Evolutionary conservation across 441 rosid genomes (phyloP).

Genomic region (California macrophylla): DNA sequence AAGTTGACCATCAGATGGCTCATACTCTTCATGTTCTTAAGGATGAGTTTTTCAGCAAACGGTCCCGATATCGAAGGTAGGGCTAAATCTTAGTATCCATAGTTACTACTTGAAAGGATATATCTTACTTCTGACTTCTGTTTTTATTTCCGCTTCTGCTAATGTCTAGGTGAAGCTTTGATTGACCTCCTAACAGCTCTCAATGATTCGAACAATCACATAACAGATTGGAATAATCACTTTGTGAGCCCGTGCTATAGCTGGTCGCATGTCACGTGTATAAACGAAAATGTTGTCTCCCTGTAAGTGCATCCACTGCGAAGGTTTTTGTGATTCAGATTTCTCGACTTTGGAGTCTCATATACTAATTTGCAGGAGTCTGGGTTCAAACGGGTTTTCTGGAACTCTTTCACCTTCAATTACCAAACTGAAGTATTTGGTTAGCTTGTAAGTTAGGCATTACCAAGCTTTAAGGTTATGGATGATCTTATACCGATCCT

Average conservation of each 20-base stretch:
- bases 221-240: conserved; percentile 51
- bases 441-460: conserved; percentile 53
- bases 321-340: conserved; percentile 7
- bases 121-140: conserved; percentile 7
- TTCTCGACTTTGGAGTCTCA: too few species aligned
- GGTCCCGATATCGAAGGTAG: conserved; percentile 72
- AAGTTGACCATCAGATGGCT: conserved; percentile 31
- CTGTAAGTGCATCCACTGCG: conserved; percentile 43
- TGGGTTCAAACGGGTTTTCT: conserved; percentile 64
- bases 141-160: background rate
- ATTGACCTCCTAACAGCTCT: conserved; percentile 42
- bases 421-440: conserved; percentile 56
- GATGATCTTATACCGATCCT: background rate
- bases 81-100: background rate
- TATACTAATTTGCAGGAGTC: conserved; percentile 42
- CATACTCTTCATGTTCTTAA: conserved; percentile 28
- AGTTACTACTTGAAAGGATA: background rate
- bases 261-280: conserved; percentile 76
- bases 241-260: conserved; percentile 80
- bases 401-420: conserved; percentile 74
- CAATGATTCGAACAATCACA: conserved; percentile 39
- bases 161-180: conserved; percentile 60
- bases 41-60: conserved; percentile 33
- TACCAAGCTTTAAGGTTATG: conserved; percentile 2
- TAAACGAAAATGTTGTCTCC: conserved; percentile 51